phyloP scores from a whole-genome alignment of 108 stramenopile genomes.

The Stephanodiscus minutulus region DNA sequence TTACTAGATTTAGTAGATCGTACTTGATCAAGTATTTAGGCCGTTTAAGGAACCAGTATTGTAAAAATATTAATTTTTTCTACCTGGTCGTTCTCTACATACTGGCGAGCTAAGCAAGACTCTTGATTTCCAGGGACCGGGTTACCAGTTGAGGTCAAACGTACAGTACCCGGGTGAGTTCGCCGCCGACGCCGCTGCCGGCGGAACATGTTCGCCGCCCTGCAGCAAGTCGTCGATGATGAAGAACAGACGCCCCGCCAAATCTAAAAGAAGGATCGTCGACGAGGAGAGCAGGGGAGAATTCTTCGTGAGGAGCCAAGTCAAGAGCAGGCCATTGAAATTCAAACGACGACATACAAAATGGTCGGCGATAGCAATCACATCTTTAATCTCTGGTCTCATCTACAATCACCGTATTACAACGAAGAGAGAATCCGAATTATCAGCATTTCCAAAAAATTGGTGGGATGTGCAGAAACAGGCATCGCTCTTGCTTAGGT shows the following conservation, averaged over 20 bases:
- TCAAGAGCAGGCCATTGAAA: neutral
- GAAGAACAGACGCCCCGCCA: neutral
- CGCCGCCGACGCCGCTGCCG: too few relatives aligned
- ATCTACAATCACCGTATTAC: neutral
- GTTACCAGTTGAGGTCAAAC: too few relatives aligned
- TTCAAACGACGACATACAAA: neutral
- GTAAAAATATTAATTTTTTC: too few relatives aligned
- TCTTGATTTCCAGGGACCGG: too few relatives aligned
- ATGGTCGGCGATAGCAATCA: neutral
- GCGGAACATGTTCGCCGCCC: too few relatives aligned
- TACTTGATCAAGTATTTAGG: too few relatives aligned
- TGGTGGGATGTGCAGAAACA: neutral
- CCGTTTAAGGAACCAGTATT: too few relatives aligned
- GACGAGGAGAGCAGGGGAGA: neutral
- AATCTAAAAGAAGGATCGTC: neutral
- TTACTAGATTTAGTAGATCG: too few relatives aligned
- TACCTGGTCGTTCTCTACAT: too few relatives aligned
- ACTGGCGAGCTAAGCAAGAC: too few relatives aligned
- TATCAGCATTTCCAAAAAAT: neutral
- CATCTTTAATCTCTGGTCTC: neutral
- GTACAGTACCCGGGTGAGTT: too few relatives aligned
- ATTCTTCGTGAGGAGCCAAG: neutral
- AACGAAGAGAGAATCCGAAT: neutral
- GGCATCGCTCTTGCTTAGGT: constrained; percentile 7
- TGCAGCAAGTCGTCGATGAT: too few relatives aligned